Evolutionary conservation across 257 asterid species (phyloP).

Genomic region (Catharanthus roseus): DNA sequence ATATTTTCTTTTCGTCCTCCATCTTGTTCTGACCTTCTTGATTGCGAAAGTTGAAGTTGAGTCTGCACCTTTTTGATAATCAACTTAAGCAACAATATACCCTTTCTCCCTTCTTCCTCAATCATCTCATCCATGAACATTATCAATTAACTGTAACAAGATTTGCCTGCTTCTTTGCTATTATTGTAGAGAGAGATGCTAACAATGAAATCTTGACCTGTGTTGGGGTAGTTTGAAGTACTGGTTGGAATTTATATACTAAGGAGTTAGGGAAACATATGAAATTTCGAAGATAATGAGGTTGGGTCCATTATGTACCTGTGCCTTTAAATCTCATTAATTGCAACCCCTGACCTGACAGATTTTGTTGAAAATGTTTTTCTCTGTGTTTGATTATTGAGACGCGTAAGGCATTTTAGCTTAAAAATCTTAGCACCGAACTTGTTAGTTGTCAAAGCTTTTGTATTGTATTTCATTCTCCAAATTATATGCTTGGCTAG

Average conservation of each 20-base stretch:
- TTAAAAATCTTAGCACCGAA: not conserved
- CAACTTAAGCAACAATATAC: constrained; percentile 13
- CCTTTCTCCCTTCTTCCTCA: constrained; percentile 22
- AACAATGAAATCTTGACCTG: not conserved
- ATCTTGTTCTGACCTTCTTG: not conserved
- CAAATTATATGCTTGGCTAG: not conserved
- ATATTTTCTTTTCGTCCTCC: not conserved
- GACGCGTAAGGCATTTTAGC: constrained; percentile 26
- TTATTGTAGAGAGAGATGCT: no score
- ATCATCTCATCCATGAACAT: constrained; percentile 8
- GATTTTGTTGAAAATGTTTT: constrained; percentile 19
- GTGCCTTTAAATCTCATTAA: constrained; percentile 14
- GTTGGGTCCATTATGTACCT: constrained; percentile 15
- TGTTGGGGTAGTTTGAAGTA: constrained; percentile 1
- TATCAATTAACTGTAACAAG: not conserved
- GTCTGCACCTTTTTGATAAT: constrained; percentile 18
- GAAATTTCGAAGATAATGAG: constrained; percentile 43
- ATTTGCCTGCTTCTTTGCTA: not conserved
- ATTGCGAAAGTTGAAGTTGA: constrained; percentile 8
- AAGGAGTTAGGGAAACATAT: constrained; percentile 2
- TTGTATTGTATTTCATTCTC: not conserved
- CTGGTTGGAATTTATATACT: constrained; percentile 17
- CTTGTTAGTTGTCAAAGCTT: not conserved
- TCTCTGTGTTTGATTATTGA: constrained; percentile 3
- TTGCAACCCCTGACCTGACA: constrained; percentile 20